These are phyloP conservation scores for Pythium dissotocum DNA, from an alignment of 352 stramenopile genomes.

Conservation along the genomic window DNA sequence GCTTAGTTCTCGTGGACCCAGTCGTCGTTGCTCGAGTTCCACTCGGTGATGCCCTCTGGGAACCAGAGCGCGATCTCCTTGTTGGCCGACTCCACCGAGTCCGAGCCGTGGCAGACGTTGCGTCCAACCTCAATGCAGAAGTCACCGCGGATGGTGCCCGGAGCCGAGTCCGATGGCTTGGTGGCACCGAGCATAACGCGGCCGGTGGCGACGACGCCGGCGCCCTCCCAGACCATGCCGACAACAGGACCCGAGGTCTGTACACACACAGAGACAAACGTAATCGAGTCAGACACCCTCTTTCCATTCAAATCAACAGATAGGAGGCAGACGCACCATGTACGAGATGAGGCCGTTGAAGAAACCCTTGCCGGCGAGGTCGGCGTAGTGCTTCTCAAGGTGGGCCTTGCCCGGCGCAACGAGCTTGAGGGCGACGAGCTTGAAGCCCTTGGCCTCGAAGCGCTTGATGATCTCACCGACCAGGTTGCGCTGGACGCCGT, in stretches of 20 bases:
- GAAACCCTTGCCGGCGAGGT: constrained; percentile 94
- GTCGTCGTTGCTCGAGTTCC: constrained; percentile 85
- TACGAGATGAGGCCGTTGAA: constrained; percentile 95
- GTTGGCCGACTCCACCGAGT: constrained; percentile 97
- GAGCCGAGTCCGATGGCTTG: constrained; percentile 94
- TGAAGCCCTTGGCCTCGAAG: constrained; percentile 98
- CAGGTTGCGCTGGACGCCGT: constrained; percentile 95
- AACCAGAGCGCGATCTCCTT: constrained; percentile 99
- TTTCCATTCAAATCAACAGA: background rate
- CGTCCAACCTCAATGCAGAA: constrained; percentile 93
- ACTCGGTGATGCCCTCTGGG: constrained; percentile 91
- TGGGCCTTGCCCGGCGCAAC: constrained; percentile 65
- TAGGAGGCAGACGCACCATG: constrained; percentile 64
- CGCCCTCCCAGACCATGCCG: constrained; percentile 95
- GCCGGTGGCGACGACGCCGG: constrained; percentile 91
- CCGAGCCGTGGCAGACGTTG: constrained; percentile 97
- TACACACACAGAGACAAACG: background rate
- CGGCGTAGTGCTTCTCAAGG: constrained; percentile 91
- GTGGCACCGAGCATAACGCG: constrained; percentile 97
- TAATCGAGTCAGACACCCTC: background rate
- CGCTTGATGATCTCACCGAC: constrained; percentile 97
- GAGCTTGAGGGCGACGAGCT: constrained; percentile 96
- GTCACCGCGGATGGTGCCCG: constrained; percentile 97
- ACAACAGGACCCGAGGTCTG: constrained; percentile 90
- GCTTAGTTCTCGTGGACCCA: constrained; percentile 97